A percentile compares a stretch with the other conserved stretches of the same genome.
Evolutionary conservation across 345 rosid species (phyloP).

Genomic region (Eutrema yunnanense): DNA sequence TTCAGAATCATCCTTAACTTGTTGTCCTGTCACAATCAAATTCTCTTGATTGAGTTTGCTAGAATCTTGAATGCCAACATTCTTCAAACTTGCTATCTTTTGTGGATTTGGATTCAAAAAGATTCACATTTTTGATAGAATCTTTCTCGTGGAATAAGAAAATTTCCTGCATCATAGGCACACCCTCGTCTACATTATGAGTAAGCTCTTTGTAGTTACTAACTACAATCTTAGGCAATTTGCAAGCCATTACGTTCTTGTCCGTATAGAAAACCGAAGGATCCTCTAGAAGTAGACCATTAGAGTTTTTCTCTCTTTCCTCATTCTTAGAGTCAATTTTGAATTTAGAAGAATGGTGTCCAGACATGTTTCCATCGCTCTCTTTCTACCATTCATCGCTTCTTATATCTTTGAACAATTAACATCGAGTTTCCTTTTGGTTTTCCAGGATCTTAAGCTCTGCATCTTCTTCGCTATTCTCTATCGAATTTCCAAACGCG

Average conservation of each 20-base stretch:
- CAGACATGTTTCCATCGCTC: too few species aligned
- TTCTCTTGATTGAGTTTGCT: conserved; percentile 5
- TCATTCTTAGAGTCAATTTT: too few species aligned
- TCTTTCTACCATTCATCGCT: too few species aligned
- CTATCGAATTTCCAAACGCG: too few species aligned
- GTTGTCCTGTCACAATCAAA: neutral
- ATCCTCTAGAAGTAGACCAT: too few species aligned
- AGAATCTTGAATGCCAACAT: neutral
- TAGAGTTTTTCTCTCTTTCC: too few species aligned
- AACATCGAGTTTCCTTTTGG: too few species aligned
- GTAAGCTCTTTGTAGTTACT: conserved; percentile 42
- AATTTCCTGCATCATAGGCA: conserved; percentile 36
- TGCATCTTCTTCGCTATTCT: too few species aligned
- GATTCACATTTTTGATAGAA: neutral
- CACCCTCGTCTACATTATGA: conserved; percentile 49
- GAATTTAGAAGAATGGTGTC: too few species aligned
- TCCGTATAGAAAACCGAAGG: conserved; percentile 5
- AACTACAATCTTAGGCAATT: conserved; percentile 46
- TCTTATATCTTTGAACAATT: too few species aligned
- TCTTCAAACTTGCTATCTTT: conserved; percentile 4
- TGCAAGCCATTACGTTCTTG: conserved; percentile 41
- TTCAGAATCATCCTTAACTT: conserved; percentile 4
- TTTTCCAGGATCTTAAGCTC: too few species aligned
- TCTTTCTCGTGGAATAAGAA: conserved; percentile 29
- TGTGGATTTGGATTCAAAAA: conserved; percentile 18